A percentile compares a stretch with the other conserved stretches of the same genome.
These are phyloP conservation scores for Petunia hybrid DNA, from an alignment of 305 asterid species.

Conservation along the genomic window DNA sequence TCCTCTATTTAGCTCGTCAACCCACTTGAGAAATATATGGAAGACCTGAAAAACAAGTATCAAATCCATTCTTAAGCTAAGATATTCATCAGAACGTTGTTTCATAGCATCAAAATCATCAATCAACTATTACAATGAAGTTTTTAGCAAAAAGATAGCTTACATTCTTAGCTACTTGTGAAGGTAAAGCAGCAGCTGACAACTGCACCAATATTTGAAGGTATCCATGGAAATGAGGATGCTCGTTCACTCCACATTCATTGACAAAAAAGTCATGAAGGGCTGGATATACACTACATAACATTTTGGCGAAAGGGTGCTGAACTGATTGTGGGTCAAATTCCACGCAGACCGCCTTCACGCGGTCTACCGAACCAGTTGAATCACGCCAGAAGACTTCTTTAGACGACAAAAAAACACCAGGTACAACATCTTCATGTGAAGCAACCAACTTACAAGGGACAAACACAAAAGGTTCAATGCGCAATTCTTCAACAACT, in stretches of 20 bases:
- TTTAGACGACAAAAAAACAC: slow-evolving; percentile 68
- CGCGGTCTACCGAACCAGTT: slow-evolving; percentile 59
- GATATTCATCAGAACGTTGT: not conserved
- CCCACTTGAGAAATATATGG: slow-evolving; percentile 76
- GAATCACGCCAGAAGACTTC: slow-evolving; percentile 85
- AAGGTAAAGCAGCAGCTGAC: slow-evolving; percentile 67
- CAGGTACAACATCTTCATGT: slow-evolving; percentile 66
- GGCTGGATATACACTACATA: slow-evolving; percentile 65
- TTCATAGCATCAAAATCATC: slow-evolving; percentile 17
- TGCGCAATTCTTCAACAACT: slow-evolving; percentile 60
- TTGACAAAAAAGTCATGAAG: slow-evolving; percentile 87
- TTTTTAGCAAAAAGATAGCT: slow-evolving; percentile 35
- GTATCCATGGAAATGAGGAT: slow-evolving; percentile 69
- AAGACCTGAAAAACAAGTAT: slow-evolving; percentile 60
- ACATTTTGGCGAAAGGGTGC: slow-evolving; percentile 51
- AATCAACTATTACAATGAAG: not conserved
- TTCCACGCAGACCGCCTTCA: slow-evolving; percentile 45
- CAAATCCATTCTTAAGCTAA: slow-evolving; percentile 1
- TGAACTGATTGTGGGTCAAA: slow-evolving; percentile 41
- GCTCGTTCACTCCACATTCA: slow-evolving; percentile 80
- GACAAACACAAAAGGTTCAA: slow-evolving; percentile 84
- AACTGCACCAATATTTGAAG: slow-evolving; percentile 79
- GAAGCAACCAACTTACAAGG: slow-evolving; percentile 58
- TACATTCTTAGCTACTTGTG: slow-evolving; percentile 80
- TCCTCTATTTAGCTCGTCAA: slow-evolving; percentile 72